phyloP scores from a whole-genome alignment of 148 eudicot genomes.

The Camellia lanceoleosa region DNA sequence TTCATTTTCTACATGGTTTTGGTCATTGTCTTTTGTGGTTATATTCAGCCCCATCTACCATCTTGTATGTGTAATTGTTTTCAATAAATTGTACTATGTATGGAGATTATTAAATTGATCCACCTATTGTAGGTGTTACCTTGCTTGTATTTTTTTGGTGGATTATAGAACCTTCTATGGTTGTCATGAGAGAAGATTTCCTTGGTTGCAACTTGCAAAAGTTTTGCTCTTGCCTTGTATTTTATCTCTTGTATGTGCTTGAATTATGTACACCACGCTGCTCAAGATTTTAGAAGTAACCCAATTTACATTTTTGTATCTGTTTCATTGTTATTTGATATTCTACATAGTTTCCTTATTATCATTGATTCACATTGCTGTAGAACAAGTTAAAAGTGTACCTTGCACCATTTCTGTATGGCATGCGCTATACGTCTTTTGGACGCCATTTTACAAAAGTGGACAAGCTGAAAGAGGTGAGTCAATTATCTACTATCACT shows the following conservation, averaged over 20 bases:
- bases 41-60: background rate
- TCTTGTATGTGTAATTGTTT: background rate
- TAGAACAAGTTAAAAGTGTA: constrained; percentile 72
- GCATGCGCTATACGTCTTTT: constrained; percentile 84
- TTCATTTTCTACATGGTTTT: background rate
- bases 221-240: background rate
- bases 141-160: no score
- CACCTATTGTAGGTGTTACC: background rate
- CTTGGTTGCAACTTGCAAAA: background rate
- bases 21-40: background rate
- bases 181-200: no score
- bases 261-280: no score
- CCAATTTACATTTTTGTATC: background rate
- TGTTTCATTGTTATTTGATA: background rate
- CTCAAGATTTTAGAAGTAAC: background rate
- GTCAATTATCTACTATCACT: background rate
- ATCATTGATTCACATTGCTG: constrained; percentile 19
- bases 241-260: background rate
- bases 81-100: background rate
- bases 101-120: background rate
- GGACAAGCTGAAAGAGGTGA: constrained; percentile 78
- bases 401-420: constrained; percentile 79
- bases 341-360: background rate
- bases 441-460: constrained; percentile 89
- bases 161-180: no score